Evolutionary conservation across 768 basidiomycete species (phyloP), one percentile per base, ranked within the genome.

Genomic region (Termitomyces sp.): DNA sequence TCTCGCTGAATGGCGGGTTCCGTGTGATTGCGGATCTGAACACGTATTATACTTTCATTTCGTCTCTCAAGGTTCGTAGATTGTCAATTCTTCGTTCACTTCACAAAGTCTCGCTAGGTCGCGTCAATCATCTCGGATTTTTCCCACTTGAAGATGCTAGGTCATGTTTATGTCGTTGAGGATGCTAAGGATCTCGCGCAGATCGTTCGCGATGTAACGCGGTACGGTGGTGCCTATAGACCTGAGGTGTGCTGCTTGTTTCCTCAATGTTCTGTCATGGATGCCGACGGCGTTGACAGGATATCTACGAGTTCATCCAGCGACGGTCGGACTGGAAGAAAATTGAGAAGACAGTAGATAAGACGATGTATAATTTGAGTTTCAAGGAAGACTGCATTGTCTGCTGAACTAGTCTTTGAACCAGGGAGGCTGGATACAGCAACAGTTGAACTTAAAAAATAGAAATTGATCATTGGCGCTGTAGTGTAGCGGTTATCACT

Each of bases 261-360:
- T 52, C 3, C 18, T 1, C 18, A 28, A 41, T 30, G 28, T 38
- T 52, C 18, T 26, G 52, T 32, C 2, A n/a, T 59, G 14, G n/a
- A 22, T 40, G 33, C 56, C 35, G 48, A 20, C 20, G 22, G 36
- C 49, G 11, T 9, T 16, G 20, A 24, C 35, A 88, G 84, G 96
- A 98, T 67, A 80, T 98, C 52, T 98, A 98, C 69, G 96, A 98
- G 70, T 96, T 98, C 65, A 91, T 98, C 65, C 92, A 94, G 68
- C 78, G 95, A 22, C 81, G 95, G 35, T 90, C 92, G 7, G 96
- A 99, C 70, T 98, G 96, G 96, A 96, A 97, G 75, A 95, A 92
- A 76, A 98, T 98, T 58, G 95, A 98, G 70, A 96, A 93, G 72
- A 87, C 84, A 28, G 97, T 98, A 51, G 92, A 94, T 75, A 92